Evolutionary conservation across 2,329 filamentous ascomycete species (phyloP).

Genomic region (Cladophialophora psammophila): DNA sequence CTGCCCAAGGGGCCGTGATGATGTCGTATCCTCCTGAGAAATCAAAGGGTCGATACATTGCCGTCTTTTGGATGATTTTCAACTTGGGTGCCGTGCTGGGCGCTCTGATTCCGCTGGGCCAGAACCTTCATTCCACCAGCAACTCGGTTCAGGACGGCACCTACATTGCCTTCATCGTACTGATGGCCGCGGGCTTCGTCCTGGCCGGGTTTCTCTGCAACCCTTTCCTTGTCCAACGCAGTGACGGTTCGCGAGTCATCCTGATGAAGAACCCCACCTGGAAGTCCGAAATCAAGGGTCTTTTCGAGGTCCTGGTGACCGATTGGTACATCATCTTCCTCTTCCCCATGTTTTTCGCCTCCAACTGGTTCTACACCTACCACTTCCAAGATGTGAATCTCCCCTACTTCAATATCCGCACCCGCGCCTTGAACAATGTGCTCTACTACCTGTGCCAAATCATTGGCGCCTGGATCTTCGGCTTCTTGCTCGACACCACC

Average conservation of each 20-base stretch:
- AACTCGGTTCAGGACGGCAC: constrained; percentile 70
- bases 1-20: constrained; percentile 52
- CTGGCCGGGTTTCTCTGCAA: constrained; percentile 71
- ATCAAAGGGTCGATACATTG: constrained; percentile 81
- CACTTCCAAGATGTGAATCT: constrained; percentile 78
- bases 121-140: constrained; percentile 53
- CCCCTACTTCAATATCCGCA: constrained; percentile 75
- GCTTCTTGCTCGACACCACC: constrained; percentile 71
- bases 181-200: constrained; percentile 75
- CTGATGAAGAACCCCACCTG: constrained; percentile 91
- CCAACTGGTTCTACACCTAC: constrained; percentile 82
- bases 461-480: constrained; percentile 75
- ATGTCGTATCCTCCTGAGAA: constrained; percentile 80
- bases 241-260: constrained; percentile 80
- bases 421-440: constrained; percentile 76
- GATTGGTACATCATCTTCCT: constrained; percentile 77
- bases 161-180: constrained; percentile 87
- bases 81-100: constrained; percentile 85
- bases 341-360: constrained; percentile 82
- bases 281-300: constrained; percentile 77
- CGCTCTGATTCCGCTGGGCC: constrained; percentile 60
- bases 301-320: constrained; percentile 73
- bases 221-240: constrained; percentile 72
- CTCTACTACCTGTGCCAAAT: constrained; percentile 85
- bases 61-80: constrained; percentile 89